Evolutionary conservation across 176 grass and related monocot species (phyloP).

Genomic region (Carex littledalei): DNA sequence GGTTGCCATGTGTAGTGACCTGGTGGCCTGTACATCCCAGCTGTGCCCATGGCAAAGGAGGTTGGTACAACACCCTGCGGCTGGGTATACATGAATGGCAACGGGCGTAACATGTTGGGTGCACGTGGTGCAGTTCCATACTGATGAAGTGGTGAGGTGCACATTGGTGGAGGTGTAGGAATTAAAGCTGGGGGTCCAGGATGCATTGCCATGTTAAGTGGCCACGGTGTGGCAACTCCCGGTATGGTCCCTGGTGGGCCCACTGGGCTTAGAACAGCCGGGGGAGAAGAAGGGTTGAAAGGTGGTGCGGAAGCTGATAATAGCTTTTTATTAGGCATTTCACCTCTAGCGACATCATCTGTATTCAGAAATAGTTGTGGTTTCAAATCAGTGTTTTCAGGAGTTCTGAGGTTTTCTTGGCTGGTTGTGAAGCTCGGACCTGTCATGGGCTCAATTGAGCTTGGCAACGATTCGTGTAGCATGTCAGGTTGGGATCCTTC

Average conservation of each 20-base stretch:
- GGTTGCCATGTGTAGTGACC: conserved; percentile 83
- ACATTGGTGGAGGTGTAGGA: conserved; percentile 64
- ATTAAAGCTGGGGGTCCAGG: conserved; percentile 62
- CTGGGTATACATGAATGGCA: conserved; percentile 90
- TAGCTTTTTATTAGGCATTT: conserved; percentile 74
- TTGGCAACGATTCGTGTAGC: conserved; percentile 44
- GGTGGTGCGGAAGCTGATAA: conserved; percentile 76
- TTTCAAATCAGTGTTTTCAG: conserved; percentile 48
- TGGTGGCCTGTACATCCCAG: conserved; percentile 55
- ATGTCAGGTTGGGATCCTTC: conserved; percentile 32
- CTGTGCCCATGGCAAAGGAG: conserved; percentile 65
- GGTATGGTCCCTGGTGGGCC: conserved; percentile 55
- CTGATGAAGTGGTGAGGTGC: conserved; percentile 76
- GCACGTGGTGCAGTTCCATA: conserved; percentile 61
- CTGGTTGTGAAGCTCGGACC: conserved; percentile 32
- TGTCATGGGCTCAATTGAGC: conserved; percentile 39
- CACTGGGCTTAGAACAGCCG: conserved; percentile 57
- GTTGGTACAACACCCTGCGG: conserved; percentile 53
- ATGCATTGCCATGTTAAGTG: conserved; percentile 68
- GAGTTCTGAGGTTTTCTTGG: conserved; percentile 29
- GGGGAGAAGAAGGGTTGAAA: conserved; percentile 75
- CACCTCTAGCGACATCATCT: conserved; percentile 44
- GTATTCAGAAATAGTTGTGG: conserved; percentile 46
- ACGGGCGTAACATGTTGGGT: conserved; percentile 67
- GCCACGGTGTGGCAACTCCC: conserved; percentile 58